phyloP scores from a whole-genome alignment of 2,329 filamentous ascomycete genomes.

The Colletotrichum zoysiae region DNA sequence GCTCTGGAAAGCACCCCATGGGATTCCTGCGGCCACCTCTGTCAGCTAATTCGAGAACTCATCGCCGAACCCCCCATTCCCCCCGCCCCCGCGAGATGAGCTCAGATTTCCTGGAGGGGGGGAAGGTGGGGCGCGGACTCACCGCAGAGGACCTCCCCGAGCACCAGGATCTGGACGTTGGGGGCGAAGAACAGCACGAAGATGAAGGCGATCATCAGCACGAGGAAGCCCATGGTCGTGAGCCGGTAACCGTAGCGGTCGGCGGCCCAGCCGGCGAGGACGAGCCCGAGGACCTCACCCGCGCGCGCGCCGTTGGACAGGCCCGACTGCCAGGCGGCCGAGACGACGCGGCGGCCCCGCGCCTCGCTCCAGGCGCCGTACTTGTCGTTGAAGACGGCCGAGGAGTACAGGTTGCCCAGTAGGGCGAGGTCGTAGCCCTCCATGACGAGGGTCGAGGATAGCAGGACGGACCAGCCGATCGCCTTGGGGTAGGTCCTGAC shows the following conservation, averaged over 20 bases:
- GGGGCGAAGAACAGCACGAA: conserved; percentile 67
- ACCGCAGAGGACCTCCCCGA: conserved; percentile 62
- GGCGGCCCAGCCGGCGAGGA: conserved; percentile 64
- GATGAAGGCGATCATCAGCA: conserved; percentile 62
- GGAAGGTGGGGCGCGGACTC: conserved; percentile 31
- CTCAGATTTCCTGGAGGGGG: conserved; percentile 11
- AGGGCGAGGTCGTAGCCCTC: conserved; percentile 66
- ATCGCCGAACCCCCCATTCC: background rate
- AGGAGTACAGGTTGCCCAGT: conserved; percentile 63
- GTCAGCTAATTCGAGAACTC: conserved; percentile 37
- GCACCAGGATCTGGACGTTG: conserved; percentile 59
- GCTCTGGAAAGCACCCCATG: conserved; percentile 66
- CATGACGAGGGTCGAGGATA: conserved; percentile 63
- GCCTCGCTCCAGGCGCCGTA: conserved; percentile 56
- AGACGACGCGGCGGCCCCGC: conserved; percentile 59
- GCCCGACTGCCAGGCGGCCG: conserved; percentile 69
- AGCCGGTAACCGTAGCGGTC: conserved; percentile 64
- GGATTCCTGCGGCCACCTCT: conserved; percentile 55
- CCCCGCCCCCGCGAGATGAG: background rate
- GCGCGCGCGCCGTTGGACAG: conserved; percentile 65
- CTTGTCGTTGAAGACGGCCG: conserved; percentile 58
- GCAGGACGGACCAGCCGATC: conserved; percentile 60
- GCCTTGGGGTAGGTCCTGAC: conserved; percentile 60
- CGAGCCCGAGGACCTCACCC: conserved; percentile 67
- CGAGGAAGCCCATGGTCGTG: conserved; percentile 62